Percentiles rank a stretch among this genome's conserved stretches.
Conservation (phyloP, 768 basidiomycete genomes). For the Serendipita indica region DNA sequence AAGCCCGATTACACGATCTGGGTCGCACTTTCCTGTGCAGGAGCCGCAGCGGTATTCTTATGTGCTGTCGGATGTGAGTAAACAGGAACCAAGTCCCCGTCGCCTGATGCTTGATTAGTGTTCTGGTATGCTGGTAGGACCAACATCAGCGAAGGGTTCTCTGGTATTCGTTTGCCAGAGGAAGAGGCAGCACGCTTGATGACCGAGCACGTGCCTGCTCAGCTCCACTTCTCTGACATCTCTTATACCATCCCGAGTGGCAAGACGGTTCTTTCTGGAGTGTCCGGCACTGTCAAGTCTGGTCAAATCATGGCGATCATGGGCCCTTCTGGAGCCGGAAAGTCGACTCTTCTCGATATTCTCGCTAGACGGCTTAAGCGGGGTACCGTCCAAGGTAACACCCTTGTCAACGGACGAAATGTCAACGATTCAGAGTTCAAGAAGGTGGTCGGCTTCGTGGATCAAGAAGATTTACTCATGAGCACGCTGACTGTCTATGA, state of each 20-base stretch:
- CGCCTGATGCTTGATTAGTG: conserved; percentile 26
- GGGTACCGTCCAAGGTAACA: conserved; percentile 56
- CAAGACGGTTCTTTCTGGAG: conserved; percentile 57
- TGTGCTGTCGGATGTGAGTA: conserved; percentile 43
- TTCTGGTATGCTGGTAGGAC: conserved; percentile 87
- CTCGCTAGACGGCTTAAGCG: conserved; percentile 81
- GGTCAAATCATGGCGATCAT: conserved; percentile 92
- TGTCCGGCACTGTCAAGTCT: conserved; percentile 72
- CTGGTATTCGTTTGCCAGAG: conserved; percentile 62
- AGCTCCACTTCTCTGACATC: conserved; percentile 77
- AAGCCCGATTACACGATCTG: conserved; percentile 72
- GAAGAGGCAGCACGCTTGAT: conserved; percentile 72
- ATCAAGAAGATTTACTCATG: conserved; percentile 98
- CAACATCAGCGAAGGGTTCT: conserved; percentile 47
- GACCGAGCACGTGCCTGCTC: conserved; percentile 88
- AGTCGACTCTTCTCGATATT: conserved; percentile 92
- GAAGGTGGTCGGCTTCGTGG: conserved; percentile 84
- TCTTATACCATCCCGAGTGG: conserved; percentile 54
- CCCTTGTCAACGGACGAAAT: conserved; percentile 73
- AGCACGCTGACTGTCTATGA: conserved; percentile 95
- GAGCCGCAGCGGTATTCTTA: conserved; percentile 62
- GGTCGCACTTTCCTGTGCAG: conserved; percentile 73
- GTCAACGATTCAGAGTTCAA: conserved; percentile 64
- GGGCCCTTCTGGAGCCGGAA: conserved; percentile 93
- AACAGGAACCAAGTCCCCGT: neutral